phyloP scores from a whole-genome alignment of 140 eudicot genomes.

The Stevia rebaudiana region DNA sequence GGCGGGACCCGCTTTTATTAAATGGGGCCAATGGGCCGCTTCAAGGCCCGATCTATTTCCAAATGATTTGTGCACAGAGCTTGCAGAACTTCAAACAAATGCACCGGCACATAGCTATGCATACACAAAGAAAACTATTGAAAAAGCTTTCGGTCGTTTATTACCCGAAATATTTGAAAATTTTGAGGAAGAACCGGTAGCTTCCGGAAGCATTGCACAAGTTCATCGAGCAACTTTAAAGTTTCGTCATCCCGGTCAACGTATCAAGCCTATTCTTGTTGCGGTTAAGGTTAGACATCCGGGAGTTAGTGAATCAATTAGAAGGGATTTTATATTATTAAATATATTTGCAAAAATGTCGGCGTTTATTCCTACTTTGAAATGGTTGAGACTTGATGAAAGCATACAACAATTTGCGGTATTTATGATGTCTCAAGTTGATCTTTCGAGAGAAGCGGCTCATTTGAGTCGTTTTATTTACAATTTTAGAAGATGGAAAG shows the following conservation, averaged over 20 bases:
- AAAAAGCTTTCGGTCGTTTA: slow-evolving; percentile 76
- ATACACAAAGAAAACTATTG: slow-evolving; percentile 62
- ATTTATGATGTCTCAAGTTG: slow-evolving; percentile 98
- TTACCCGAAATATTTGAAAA: slow-evolving; percentile 77
- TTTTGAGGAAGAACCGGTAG: slow-evolving; percentile 85
- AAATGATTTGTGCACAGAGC: slow-evolving; percentile 62
- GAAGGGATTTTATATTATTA: slow-evolving; percentile 68
- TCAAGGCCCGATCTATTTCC: slow-evolving; percentile 96
- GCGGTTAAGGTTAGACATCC: slow-evolving; percentile 98
- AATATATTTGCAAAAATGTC: slow-evolving; percentile 68
- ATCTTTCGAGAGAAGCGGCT: slow-evolving; percentile 97
- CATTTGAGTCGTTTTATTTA: slow-evolving; percentile 87
- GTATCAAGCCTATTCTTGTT: slow-evolving; percentile 63
- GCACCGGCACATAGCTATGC: slow-evolving; percentile 89
- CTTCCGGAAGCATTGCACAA: slow-evolving; percentile 94
- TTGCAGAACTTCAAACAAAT: slow-evolving; percentile 74
- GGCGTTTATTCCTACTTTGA: slow-evolving; percentile 53
- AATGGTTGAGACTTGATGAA: slow-evolving; percentile 88
- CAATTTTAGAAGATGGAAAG: slow-evolving; percentile 85
- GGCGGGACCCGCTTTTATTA: slow-evolving; percentile 94
- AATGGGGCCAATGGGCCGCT: slow-evolving; percentile 99
- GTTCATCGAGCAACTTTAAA: slow-evolving; percentile 76
- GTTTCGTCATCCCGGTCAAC: slow-evolving; percentile 67
- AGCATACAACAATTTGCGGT: slow-evolving; percentile 90
- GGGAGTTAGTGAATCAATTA: slow-evolving; percentile 82